Conservation (phyloP, 1,284 basidiomycete species). For the Trichosporon sp. region DNA sequence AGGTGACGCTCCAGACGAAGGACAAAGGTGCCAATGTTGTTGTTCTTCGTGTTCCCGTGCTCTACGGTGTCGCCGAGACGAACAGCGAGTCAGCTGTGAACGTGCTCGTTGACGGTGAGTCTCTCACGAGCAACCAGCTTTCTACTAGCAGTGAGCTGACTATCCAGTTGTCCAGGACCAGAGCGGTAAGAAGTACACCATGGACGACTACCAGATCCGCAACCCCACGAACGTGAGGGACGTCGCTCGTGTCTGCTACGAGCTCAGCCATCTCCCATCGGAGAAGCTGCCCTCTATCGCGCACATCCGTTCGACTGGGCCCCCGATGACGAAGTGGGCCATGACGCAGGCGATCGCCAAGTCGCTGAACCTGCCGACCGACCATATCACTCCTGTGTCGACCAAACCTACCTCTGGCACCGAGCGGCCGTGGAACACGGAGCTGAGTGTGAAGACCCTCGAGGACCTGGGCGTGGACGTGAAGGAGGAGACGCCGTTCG, state of each 20-base stretch:
- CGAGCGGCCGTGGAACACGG: slow-evolving; percentile 46
- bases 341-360: slow-evolving; percentile 48
- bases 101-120: slow-evolving; percentile 48
- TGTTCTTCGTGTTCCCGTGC: slow-evolving; percentile 50
- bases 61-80: slow-evolving; percentile 50
- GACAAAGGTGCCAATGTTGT: slow-evolving; percentile 36
- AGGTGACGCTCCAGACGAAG: slow-evolving; percentile 33
- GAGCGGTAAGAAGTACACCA: slow-evolving; percentile 50
- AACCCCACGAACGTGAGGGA: slow-evolving; percentile 54
- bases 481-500: slow-evolving; percentile 35
- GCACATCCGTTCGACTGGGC: slow-evolving; percentile 52
- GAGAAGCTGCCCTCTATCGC: slow-evolving; percentile 43
- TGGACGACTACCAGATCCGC: slow-evolving; percentile 50
- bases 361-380: slow-evolving; percentile 37
- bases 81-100: slow-evolving; percentile 53
- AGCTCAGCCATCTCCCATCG: slow-evolving; percentile 37
- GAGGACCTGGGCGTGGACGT: slow-evolving; percentile 38
- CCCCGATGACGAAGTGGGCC: slow-evolving; percentile 53
- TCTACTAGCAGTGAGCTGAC: background rate
- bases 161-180: slow-evolving; percentile 47
- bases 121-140: background rate
- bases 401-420: slow-evolving; percentile 35
- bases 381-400: slow-evolving; percentile 39
- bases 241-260: slow-evolving; percentile 49
- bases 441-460: slow-evolving; percentile 36